A percentile compares a stretch with the other conserved stretches of the same genome.
Evolutionary conservation across 2,329 filamentous ascomycete species (phyloP).

Genomic region (Epichloe aotearoae): DNA sequence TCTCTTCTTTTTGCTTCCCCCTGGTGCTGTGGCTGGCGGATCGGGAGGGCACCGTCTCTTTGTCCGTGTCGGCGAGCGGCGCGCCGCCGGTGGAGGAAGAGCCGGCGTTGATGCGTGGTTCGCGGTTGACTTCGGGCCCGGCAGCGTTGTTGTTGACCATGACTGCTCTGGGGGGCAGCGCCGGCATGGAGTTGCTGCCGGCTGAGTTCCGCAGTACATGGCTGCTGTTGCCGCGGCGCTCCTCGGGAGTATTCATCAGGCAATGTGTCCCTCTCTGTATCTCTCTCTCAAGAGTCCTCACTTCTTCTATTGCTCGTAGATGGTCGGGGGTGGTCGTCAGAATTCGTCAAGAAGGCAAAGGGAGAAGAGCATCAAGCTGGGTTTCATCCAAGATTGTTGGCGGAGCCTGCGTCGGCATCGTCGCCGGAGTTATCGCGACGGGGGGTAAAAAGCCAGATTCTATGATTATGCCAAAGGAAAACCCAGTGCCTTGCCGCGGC

Average conservation of each 20-base stretch:
- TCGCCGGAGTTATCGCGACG: not conserved
- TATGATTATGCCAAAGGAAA: not conserved
- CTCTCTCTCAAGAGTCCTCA: too few species aligned
- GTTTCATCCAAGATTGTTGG: not conserved
- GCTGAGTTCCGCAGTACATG: slow-evolving; percentile 12
- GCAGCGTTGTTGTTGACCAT: slow-evolving; percentile 12
- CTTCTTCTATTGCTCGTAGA: too few species aligned
- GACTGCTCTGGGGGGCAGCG: slow-evolving; percentile 18
- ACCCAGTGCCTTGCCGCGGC: not conserved
- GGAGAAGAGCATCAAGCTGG: not conserved
- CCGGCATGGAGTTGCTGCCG: slow-evolving; percentile 17
- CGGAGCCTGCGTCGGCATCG: not conserved
- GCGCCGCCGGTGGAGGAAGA: slow-evolving; percentile 11
- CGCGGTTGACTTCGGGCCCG: slow-evolving; percentile 13
- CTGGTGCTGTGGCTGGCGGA: slow-evolving; percentile 6
- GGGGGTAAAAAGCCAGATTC: not conserved
- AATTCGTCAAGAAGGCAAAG: not conserved
- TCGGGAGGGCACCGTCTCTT: slow-evolving; percentile 10
- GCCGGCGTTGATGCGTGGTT: slow-evolving; percentile 6
- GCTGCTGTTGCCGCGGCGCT: slow-evolving; percentile 25
- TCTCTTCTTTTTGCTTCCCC: slow-evolving; percentile 10
- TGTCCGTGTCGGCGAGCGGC: slow-evolving; percentile 20
- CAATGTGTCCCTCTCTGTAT: not conserved
- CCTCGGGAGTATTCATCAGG: slow-evolving; percentile 24
- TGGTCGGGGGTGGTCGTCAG: too few species aligned